These are phyloP conservation scores for Pseudocercospora vitis DNA, from an alignment of 2,329 filamentous ascomycete genomes.

Conservation along the genomic window DNA sequence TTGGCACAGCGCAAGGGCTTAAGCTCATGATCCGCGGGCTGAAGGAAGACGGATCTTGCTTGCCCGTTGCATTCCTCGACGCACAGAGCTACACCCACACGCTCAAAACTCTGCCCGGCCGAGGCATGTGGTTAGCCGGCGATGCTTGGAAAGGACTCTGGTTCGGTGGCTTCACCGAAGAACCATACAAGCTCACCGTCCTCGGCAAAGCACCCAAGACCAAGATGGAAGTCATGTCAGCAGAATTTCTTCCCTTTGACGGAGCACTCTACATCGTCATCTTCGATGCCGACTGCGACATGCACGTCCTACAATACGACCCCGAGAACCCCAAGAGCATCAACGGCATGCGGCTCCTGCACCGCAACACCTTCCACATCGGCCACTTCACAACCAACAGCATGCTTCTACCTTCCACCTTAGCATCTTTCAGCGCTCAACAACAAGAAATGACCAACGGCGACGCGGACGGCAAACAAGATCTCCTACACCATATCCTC, in stretches of 20 bases:
- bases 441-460: slow-evolving; percentile 27
- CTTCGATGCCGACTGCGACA: slow-evolving; percentile 77
- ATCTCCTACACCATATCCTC: slow-evolving; percentile 57
- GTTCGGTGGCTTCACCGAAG: slow-evolving; percentile 95
- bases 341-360: slow-evolving; percentile 81
- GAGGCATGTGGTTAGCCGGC: slow-evolving; percentile 81
- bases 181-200: slow-evolving; percentile 91
- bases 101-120: slow-evolving; percentile 78
- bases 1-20: slow-evolving; percentile 91
- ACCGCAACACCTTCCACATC: slow-evolving; percentile 82
- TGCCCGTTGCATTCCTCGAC: slow-evolving; percentile 96
- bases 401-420: slow-evolving; percentile 70
- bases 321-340: slow-evolving; percentile 94
- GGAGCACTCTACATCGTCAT: slow-evolving; percentile 79
- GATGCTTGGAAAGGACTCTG: slow-evolving; percentile 92
- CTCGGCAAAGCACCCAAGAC: slow-evolving; percentile 79
- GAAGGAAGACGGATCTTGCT: slow-evolving; percentile 88
- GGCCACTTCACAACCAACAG: slow-evolving; percentile 76
- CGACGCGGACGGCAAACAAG: slow-evolving; percentile 27
- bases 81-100: slow-evolving; percentile 91
- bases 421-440: slow-evolving; percentile 46
- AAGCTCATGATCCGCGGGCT: slow-evolving; percentile 96
- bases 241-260: slow-evolving; percentile 85
- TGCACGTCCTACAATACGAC: slow-evolving; percentile 90
- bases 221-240: slow-evolving; percentile 73